Evolutionary conservation across 1,284 basidiomycete genomes (phyloP).

Genomic region (Ustilago shanxiensis): DNA sequence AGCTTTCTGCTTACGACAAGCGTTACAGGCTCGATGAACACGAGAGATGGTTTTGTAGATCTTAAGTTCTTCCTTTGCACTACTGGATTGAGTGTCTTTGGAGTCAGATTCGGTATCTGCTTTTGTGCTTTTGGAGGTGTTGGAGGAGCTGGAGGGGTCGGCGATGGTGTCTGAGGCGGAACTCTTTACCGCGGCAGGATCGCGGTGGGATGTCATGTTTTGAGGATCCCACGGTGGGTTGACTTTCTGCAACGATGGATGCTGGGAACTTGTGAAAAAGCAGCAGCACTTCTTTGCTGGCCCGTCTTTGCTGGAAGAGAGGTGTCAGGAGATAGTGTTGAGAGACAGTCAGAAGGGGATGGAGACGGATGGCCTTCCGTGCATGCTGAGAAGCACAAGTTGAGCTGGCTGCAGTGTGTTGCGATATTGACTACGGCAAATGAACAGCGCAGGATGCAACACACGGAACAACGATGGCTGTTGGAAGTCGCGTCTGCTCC

Average conservation of each 20-base stretch:
- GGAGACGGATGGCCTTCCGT: neutral
- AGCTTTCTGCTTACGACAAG: slow-evolving; percentile 57
- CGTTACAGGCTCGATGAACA: slow-evolving; percentile 54
- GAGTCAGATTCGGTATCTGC: neutral
- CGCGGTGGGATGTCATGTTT: slow-evolving; percentile 13
- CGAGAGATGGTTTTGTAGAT: slow-evolving; percentile 54
- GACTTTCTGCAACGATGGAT: slow-evolving; percentile 3
- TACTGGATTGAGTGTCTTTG: slow-evolving; percentile 15
- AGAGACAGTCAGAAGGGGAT: no score
- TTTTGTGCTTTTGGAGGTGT: neutral
- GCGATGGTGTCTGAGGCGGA: slow-evolving; percentile 9
- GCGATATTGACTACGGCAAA: neutral
- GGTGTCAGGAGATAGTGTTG: no score
- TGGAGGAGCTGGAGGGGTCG: slow-evolving; percentile 10
- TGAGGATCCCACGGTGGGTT: neutral
- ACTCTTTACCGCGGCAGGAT: slow-evolving; percentile 2
- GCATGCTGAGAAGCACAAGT: neutral
- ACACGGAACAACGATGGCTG: neutral
- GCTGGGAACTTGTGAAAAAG: neutral
- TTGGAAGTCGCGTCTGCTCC: neutral
- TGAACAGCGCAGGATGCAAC: neutral
- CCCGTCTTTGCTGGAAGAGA: no score
- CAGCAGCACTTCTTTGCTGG: no score
- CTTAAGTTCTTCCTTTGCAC: slow-evolving; percentile 28
- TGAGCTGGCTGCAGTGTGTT: no score